Conservation (phyloP, 352 stramenopile species). For the Pilasporangium apinafurcum region DNA sequence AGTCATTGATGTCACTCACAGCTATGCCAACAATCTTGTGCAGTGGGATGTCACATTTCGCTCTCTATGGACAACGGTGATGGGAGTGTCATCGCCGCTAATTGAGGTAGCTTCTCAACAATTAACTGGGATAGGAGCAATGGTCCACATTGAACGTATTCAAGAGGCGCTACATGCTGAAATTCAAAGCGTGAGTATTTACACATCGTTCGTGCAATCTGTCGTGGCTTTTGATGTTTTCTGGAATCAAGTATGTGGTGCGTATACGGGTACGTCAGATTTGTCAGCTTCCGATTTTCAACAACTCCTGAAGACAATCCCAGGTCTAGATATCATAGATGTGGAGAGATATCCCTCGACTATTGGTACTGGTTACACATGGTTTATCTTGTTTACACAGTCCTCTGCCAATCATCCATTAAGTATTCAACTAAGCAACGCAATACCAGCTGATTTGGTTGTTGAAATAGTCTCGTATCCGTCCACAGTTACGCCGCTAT, state of each 20-base stretch:
- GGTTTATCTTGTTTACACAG: conserved; percentile 28
- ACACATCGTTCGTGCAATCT: conserved; percentile 11
- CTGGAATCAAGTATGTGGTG: conserved; percentile 26
- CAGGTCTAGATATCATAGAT: conserved; percentile 14
- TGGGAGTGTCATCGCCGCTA: conserved; percentile 6
- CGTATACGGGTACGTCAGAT: conserved; percentile 9
- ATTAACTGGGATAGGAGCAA: conserved; percentile 12
- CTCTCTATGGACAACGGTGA: conserved; percentile 14
- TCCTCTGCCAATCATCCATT: conserved; percentile 1
- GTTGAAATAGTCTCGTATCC: conserved; percentile 12
- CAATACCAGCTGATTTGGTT: conserved; percentile 14
- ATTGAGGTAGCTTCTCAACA: conserved; percentile 6
- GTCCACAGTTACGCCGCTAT: conserved; percentile 24
- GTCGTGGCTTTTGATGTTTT: conserved; percentile 20
- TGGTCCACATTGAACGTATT: conserved; percentile 6
- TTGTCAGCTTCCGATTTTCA: conserved; percentile 28
- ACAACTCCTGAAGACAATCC: conserved; percentile 18
- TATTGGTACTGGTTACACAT: conserved; percentile 31
- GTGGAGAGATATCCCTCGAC: conserved; percentile 29
- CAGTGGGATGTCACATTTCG: conserved; percentile 33
- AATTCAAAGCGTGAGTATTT: conserved; percentile 35
- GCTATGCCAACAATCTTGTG: conserved; percentile 1
- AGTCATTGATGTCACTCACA: no score
- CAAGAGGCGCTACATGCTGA: conserved; percentile 17
- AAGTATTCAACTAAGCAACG: conserved; percentile 2